Base-by-base conservation (phyloP, 73 alveolate species). In the Paramecium octaurelia region DNA sequence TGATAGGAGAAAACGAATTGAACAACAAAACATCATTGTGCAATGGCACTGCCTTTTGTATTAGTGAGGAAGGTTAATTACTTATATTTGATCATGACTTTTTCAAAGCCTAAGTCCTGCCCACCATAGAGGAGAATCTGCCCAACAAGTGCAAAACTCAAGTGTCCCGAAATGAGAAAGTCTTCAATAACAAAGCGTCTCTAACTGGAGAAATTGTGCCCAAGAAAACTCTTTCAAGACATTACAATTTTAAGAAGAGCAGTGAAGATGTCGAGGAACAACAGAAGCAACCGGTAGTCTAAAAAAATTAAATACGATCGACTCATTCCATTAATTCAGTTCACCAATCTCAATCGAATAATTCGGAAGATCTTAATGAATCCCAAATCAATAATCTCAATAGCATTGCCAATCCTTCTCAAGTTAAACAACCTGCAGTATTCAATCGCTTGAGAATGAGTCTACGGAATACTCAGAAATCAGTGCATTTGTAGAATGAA, bases 1-100 rank as follows among this genome's bases (percentile, higher is more conserved):
- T 77, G 34, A 77, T 77, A 3, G 90, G 90, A 42, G 90, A 77
- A 16, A 16, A 20, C 12, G 90, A 77, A 77, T 27, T 77, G 40
- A 11, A 35, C 8, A 77, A 42, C 6, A 14, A 77, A 35, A 38
- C 48, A 16, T n/a, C 68, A 10, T 38, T 38, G 11, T 12, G 90
- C 6, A 42, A 35, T 27, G 68, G 71, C 8, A 77, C 90, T 42
- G 90, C 90, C 6, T 77, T 42, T 40, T 77, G 90, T 77, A 42
- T 77, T 42, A 42, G 73, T 42, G 90, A 77, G 14, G 90, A 77
- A 31, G 90, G 90, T 3, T 8, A 42, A 42, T 38, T 77, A 42
- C 27, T 77, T 0, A 38, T 77, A 2, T 77, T 77, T 44, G 90
- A 77, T 21, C 5, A 24, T 20, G 29, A 38, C 16, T 71, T 31